Evolutionary conservation across 345 rosid species (phyloP), one percentile per base, ranked within the genome.

Genomic region (Eucalyptus urophylla): DNA sequence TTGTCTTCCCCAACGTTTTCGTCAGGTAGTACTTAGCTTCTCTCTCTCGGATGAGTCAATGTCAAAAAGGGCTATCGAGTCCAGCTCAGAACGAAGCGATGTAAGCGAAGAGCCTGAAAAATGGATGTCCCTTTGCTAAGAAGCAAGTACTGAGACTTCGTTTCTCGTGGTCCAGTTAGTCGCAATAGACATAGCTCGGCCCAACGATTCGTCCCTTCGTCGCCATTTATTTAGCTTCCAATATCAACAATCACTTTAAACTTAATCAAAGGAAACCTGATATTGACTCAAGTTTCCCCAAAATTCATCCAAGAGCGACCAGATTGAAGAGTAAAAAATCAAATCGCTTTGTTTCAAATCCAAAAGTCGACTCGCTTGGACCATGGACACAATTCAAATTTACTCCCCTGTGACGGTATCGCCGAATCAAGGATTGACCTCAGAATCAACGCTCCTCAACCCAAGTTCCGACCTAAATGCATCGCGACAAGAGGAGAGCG

Each of bases 351-450:
- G 15, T 5, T 76, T 37, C 27, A 76, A 11, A 37, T 76, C 27
- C 83, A 0, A 21, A 76, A 10, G 83, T 11, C 7, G 15, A 76
- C 27, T 37, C 0, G 47, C 0, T 40, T 21, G 83, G 47, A 19
- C 45, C 47, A 40, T 0, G 47, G 14, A 76, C 27, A 1, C 0
- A 11, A 6, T 21, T 76, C 8, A 40, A 76, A 40, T 21, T 0
- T 6, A 40, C 47, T 76, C 47, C 47, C 9, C 76, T 0, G 47
- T 40, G 15, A 37, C 24, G 9, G 29, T 1, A 76, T 0, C 16
- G 5, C 13, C 45, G 2, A 40, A 11, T 19, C 27, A 21, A 37
- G 24, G 83, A 8, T 62, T 4, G 69, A 62, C 43, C 44, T 69
- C 43, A 16, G 80, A 69, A 33, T 31, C 22, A 33, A 69, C 44